Conservation (phyloP, 1,284 basidiomycete genomes). For the Pseudozyma thailandica region DNA sequence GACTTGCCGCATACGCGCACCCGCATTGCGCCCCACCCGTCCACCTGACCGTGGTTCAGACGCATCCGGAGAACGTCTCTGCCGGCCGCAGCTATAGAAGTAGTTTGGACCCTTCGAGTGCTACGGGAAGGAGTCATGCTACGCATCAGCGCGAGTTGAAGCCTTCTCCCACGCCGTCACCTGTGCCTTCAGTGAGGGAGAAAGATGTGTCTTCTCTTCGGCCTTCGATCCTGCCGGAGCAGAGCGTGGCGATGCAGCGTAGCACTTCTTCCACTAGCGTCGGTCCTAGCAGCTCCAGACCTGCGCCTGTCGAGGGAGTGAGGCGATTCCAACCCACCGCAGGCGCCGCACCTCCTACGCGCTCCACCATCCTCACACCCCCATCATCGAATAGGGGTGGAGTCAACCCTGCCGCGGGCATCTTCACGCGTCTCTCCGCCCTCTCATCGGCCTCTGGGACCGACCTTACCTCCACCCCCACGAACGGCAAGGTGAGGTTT, state of each 20-base stretch:
- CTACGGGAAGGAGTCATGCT: constrained; percentile 17
- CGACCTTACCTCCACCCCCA: not conserved
- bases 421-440: constrained; percentile 32
- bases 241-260: not conserved
- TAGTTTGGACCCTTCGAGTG: constrained; percentile 13
- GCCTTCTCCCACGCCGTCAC: constrained; percentile 29
- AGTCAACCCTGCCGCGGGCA: constrained; percentile 47
- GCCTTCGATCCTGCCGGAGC: not conserved
- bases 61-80: not conserved
- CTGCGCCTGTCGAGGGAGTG: not conserved
- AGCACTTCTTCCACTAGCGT: not conserved
- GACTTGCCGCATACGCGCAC: constrained; percentile 25
- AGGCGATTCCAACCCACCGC: constrained; percentile 46
- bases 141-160: constrained; percentile 46
- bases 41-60: constrained; percentile 10
- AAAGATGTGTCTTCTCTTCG: not conserved
- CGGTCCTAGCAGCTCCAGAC: not conserved
- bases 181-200: constrained; percentile 18
- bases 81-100: constrained; percentile 16
- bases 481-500: not conserved
- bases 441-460: constrained; percentile 16
- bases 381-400: not conserved
- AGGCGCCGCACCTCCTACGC: constrained; percentile 52
- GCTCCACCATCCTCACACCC: constrained; percentile 23
- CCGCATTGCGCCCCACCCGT: constrained; percentile 29